Evolutionary conservation across 2,329 filamentous ascomycete genomes (phyloP), one percentile per base, ranked within the genome.

Genomic region (Teratosphaeria gauchensis): DNA sequence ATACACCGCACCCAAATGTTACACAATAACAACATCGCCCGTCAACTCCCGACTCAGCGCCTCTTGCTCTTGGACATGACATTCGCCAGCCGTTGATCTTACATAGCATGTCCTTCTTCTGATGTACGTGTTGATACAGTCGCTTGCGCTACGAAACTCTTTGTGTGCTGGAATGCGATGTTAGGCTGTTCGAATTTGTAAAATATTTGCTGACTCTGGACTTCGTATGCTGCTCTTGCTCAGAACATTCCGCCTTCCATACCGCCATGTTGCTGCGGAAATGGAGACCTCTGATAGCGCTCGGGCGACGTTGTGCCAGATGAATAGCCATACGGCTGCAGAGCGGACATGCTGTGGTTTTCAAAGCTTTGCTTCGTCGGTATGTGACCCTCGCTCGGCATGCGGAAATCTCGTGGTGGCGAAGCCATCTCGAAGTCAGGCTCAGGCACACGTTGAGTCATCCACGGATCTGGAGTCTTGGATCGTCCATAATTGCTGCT

Each of bases 391-490:
- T 54, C 12, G 53, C 56, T 31, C 55, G 30, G 16, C 54, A 12
- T 12, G 51, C 52, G 33, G 6, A 31, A 30, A 48, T 30, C 32
- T n/a, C 35, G 57, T 16, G 28, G 30, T 31, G 28, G 19, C 51
- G 53, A 54, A 24, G 38, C 48, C 54, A 54, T 54, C 9, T 56
- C 48, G 31, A 62, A 60, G 33, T 60, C 60, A 19, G 61, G 52
- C 53, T 61, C 59, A 1, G 54, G 14, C 48, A 57, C 53, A 4
- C 31, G 16, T 8, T 31, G 24, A 16, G 33, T 58, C 51, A 59
- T 59, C 62, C 62, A 65, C 21, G 62, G 58, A 51, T 66, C 64
- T 4, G 64, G 64, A 21, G 64, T 65, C 51, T 62, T 64, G 4
- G 64, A 62, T 21, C 63, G 63, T 24, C 59, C 56, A 54, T 38